Evolutionary conservation across 768 basidiomycete species (phyloP).

Genomic region (Tylopilus cervinicoccineus): DNA sequence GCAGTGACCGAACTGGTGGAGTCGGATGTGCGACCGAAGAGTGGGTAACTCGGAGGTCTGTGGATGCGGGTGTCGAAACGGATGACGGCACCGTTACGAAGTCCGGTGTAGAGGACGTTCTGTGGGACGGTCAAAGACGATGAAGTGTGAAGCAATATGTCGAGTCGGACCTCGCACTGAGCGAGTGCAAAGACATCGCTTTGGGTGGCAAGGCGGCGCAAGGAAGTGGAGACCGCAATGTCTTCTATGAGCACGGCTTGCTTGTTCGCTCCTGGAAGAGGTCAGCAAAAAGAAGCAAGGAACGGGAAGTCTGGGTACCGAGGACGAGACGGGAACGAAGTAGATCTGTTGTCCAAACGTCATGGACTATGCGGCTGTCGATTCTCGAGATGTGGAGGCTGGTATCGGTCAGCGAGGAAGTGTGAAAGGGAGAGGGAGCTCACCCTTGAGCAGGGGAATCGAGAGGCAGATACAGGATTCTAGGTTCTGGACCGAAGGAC

Average conservation of each 20-base stretch:
- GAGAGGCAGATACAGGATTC: constrained; percentile 41
- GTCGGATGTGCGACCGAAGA: constrained; percentile 36
- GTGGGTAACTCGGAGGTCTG: constrained; percentile 33
- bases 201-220: constrained; percentile 43
- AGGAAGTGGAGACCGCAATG: constrained; percentile 36
- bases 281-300: not conserved
- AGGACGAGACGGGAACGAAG: constrained; percentile 45
- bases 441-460: constrained; percentile 41
- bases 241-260: constrained; percentile 52
- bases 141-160: not conserved
- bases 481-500: constrained; percentile 50
- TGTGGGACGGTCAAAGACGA: constrained; percentile 19
- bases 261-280: constrained; percentile 46
- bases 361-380: constrained; percentile 40
- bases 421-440: constrained; percentile 4
- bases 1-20: constrained; percentile 49
- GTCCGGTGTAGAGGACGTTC: constrained; percentile 52
- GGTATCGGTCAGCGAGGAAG: not conserved
- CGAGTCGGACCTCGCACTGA: constrained; percentile 43
- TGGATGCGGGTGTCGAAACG: constrained; percentile 54
- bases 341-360: constrained; percentile 56
- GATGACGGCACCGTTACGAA: constrained; percentile 55
- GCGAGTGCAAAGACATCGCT: constrained; percentile 65
- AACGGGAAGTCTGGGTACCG: constrained; percentile 34
- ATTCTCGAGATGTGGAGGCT: constrained; percentile 26